Percentiles rank a stretch among this genome's conserved stretches.
Evolutionary conservation across 148 eudicot genomes (phyloP).

Genomic region (Linanthus parryae): DNA sequence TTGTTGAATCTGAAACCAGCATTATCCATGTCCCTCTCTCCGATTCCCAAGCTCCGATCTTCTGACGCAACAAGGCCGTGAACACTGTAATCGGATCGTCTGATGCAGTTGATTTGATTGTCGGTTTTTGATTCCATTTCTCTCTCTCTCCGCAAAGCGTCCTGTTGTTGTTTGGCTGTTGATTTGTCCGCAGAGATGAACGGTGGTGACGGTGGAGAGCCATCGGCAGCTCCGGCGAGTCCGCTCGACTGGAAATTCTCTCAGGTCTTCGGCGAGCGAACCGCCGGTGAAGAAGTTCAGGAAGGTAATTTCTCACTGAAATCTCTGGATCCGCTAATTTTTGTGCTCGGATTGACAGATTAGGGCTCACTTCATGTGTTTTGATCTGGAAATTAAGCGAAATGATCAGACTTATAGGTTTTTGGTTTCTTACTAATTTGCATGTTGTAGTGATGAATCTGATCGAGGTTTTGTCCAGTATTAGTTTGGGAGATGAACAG

Average conservation of each 20-base stretch:
- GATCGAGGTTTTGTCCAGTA: background rate
- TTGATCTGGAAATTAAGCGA: slow-evolving; percentile 11
- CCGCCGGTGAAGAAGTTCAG: slow-evolving; percentile 91
- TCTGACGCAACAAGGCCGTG: no score
- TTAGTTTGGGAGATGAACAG: slow-evolving; percentile 1
- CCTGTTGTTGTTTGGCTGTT: slow-evolving; percentile 2
- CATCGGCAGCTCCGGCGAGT: slow-evolving; percentile 31
- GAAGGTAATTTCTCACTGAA: slow-evolving; percentile 47
- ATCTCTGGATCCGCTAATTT: slow-evolving; percentile 23
- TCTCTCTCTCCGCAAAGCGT: no score
- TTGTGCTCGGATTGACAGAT: background rate
- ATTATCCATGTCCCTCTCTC: no score
- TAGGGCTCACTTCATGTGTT: slow-evolving; percentile 18
- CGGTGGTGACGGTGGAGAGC: slow-evolving; percentile 48
- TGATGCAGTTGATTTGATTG: slow-evolving; percentile 12
- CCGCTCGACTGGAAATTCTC: slow-evolving; percentile 83
- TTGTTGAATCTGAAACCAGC: no score
- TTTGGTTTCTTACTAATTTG: slow-evolving; percentile 5
- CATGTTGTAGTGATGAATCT: background rate
- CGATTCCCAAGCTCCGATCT: no score
- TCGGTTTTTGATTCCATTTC: background rate
- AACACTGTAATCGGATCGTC: no score
- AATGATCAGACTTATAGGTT: slow-evolving; percentile 9
- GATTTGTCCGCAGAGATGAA: slow-evolving; percentile 15
- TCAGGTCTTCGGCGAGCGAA: slow-evolving; percentile 86